These are phyloP conservation scores for Lactarius hatsudake DNA, from an alignment of 768 basidiomycete species.

Conservation along the genomic window DNA sequence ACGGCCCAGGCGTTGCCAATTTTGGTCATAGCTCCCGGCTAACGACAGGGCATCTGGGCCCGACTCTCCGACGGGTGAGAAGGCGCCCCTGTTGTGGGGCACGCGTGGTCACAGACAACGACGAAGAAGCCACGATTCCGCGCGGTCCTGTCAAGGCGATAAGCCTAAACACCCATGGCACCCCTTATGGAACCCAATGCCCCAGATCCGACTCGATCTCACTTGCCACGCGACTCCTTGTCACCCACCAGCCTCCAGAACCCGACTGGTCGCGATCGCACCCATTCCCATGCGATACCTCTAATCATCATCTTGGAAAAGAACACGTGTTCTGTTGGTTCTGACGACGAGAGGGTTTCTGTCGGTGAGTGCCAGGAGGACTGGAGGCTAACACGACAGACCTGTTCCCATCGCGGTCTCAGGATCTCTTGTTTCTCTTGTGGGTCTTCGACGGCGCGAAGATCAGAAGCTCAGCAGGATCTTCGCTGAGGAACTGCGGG, in stretches of 20 bases:
- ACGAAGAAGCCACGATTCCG: background rate
- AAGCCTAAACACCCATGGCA: background rate
- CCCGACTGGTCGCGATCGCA: background rate
- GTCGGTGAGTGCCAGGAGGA: background rate
- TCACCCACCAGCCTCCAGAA: background rate
- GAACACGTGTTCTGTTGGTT: no score
- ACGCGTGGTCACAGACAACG: background rate
- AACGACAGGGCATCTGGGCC: background rate
- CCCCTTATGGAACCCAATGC: background rate
- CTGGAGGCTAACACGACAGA: background rate
- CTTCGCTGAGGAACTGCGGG: background rate
- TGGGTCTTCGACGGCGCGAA: background rate
- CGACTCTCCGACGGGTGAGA: background rate
- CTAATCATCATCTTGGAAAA: background rate
- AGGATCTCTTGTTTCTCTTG: background rate
- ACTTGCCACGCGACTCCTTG: background rate
- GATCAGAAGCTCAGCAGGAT: background rate
- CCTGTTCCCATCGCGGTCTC: background rate
- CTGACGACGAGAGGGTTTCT: background rate
- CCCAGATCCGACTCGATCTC: background rate
- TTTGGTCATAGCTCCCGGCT: background rate
- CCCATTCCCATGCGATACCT: background rate
- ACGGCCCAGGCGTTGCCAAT: background rate
- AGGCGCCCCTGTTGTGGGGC: background rate
- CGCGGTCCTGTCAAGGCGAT: background rate